phyloP scores from a whole-genome alignment of 441 rosid species.

The Gossypium gossypioides region DNA sequence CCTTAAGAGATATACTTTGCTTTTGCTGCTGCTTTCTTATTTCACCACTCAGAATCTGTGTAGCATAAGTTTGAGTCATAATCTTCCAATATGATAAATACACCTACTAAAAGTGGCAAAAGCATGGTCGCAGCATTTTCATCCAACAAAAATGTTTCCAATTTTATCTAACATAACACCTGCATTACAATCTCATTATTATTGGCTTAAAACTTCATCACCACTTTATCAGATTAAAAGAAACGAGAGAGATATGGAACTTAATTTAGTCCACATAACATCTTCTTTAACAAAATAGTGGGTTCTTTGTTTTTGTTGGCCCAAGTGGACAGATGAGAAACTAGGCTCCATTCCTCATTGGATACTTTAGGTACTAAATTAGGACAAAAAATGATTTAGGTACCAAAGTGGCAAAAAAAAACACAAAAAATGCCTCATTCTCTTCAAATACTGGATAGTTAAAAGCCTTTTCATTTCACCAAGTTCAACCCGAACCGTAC shows the following conservation, averaged over 20 bases:
- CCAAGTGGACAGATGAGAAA: too few species aligned
- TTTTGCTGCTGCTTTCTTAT: constrained; percentile 40
- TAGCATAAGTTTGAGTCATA: constrained; percentile 26
- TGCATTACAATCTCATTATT: neutral
- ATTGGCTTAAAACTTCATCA: neutral
- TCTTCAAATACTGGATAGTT: too few species aligned
- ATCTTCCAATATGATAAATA: constrained; percentile 11
- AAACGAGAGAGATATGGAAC: neutral
- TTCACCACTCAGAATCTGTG: constrained; percentile 42
- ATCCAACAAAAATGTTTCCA: neutral
- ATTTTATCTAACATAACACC: constrained; percentile 11
- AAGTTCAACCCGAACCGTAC: too few species aligned
- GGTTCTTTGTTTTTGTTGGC: too few species aligned
- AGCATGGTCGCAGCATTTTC: neutral
- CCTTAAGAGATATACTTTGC: constrained; percentile 49
- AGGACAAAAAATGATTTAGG: too few species aligned
- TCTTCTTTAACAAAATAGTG: too few species aligned
- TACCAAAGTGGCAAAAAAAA: too few species aligned
- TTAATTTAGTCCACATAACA: neutral
- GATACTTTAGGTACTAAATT: too few species aligned
- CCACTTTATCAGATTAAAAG: neutral
- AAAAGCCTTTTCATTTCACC: too few species aligned
- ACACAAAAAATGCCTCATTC: too few species aligned
- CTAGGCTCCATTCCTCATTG: too few species aligned
- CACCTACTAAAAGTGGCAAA: constrained; percentile 2